These are phyloP conservation scores for Herpetomonas samuelpessoai DNA, from an alignment of 208 protist species.

Conservation along the genomic window DNA sequence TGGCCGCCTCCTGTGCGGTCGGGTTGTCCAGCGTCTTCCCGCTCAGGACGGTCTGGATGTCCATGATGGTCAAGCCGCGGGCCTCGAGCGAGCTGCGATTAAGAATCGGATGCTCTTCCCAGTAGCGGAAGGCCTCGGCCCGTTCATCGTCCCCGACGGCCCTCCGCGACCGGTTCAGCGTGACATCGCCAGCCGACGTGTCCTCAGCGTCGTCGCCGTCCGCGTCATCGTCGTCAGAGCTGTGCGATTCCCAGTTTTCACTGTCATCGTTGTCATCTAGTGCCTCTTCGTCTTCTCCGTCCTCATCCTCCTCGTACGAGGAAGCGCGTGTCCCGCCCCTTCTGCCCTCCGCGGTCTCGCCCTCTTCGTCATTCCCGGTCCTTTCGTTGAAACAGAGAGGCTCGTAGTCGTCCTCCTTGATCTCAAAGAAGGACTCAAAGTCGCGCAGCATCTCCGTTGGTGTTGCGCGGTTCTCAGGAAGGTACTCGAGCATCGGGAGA, in stretches of 20 bases:
- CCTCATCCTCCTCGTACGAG: constrained; percentile 22
- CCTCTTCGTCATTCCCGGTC: constrained; percentile 20
- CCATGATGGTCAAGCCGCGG: constrained; percentile 62
- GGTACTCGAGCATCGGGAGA: constrained; percentile 93
- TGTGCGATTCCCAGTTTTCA: constrained; percentile 1
- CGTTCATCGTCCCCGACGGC: constrained; percentile 22
- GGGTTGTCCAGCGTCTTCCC: constrained; percentile 48
- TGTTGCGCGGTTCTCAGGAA: constrained; percentile 82
- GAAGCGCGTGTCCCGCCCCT: neutral
- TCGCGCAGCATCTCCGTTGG: constrained; percentile 80
- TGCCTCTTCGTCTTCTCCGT: constrained; percentile 20
- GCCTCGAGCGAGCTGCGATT: constrained; percentile 52
- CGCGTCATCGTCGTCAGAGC: constrained; percentile 16
- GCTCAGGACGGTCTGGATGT: constrained; percentile 67
- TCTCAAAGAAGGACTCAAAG: constrained; percentile 81
- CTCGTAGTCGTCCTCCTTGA: constrained; percentile 83
- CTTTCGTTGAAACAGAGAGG: constrained; percentile 68
- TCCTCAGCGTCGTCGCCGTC: constrained; percentile 23
- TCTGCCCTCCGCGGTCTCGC: constrained; percentile 9
- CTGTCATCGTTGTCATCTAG: constrained; percentile 11
- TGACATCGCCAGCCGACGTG: constrained; percentile 16
- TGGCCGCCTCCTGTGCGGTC: constrained; percentile 57
- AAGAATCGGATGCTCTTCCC: constrained; percentile 72
- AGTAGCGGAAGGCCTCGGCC: constrained; percentile 44
- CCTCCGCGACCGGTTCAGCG: constrained; percentile 20